A percentile compares a stretch with the other conserved stretches of the same genome.
These are phyloP conservation scores for Maudiozyma bulderi DNA, from an alignment of 805 yeast genomes.

Conservation along the genomic window DNA sequence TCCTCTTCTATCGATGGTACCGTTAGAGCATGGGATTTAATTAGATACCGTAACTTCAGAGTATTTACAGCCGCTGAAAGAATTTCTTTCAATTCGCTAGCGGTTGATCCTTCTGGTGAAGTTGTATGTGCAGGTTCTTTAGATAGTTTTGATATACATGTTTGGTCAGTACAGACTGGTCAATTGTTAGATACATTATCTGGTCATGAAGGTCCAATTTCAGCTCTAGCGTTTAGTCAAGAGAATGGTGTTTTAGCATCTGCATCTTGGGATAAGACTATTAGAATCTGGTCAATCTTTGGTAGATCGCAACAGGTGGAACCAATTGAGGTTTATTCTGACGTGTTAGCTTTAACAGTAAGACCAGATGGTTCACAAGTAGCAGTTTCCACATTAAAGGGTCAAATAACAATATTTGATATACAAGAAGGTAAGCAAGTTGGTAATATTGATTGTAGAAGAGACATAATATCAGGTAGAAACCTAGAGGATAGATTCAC, in stretches of 20 bases:
- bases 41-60: constrained; percentile 87
- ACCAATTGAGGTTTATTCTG: constrained; percentile 78
- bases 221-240: constrained; percentile 73
- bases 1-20: constrained; percentile 94
- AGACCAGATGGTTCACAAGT: constrained; percentile 90
- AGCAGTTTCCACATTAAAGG: constrained; percentile 82
- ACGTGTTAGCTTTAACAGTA: constrained; percentile 72
- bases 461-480: constrained; percentile 82
- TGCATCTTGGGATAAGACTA: constrained; percentile 94
- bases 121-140: constrained; percentile 90
- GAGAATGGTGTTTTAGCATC: constrained; percentile 74
- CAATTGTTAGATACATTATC: constrained; percentile 78
- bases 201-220: constrained; percentile 95
- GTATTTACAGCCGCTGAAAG: constrained; percentile 88
- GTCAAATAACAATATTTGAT: constrained; percentile 77
- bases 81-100: constrained; percentile 76
- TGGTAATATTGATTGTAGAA: constrained; percentile 75
- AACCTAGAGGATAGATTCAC: constrained; percentile 73
- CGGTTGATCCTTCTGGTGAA: constrained; percentile 96
- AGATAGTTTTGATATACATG: constrained; percentile 82
- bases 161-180: constrained; percentile 96
- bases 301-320: constrained; percentile 81
- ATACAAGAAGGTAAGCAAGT: constrained; percentile 71
- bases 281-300: constrained; percentile 87
- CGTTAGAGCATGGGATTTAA: constrained; percentile 92